phyloP scores from a whole-genome alignment of 495 filamentous ascomycete species.

The Trichodelitschia bisporula region DNA sequence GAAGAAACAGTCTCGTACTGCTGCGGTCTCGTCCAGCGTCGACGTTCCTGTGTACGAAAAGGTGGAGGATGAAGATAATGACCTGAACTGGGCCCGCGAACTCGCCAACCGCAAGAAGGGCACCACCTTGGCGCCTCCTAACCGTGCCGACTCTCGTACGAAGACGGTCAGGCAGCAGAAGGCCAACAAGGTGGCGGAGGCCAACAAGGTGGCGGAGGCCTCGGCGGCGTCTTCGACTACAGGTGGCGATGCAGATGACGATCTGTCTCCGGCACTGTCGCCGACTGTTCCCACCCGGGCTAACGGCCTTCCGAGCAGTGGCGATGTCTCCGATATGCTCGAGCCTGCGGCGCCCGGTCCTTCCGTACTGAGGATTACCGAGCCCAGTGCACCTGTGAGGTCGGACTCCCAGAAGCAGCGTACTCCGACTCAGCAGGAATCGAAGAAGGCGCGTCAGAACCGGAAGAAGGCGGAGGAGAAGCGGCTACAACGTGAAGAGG shows the following conservation, averaged over 20 bases:
- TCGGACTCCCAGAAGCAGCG: constrained; percentile 24
- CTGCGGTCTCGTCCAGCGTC: background rate
- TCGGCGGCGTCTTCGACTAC: constrained; percentile 31
- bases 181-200: constrained; percentile 9
- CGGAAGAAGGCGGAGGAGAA: constrained; percentile 52
- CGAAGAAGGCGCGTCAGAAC: constrained; percentile 83
- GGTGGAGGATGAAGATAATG: constrained; percentile 2
- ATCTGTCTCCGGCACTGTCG: constrained; percentile 11
- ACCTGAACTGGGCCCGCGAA: constrained; percentile 5
- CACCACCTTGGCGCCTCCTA: constrained; percentile 2
- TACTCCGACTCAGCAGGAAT: constrained; percentile 30
- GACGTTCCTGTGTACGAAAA: background rate
- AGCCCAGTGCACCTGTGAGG: constrained; percentile 34
- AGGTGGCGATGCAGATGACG: constrained; percentile 53
- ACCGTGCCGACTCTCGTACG: constrained; percentile 2
- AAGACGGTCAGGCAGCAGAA: too few species aligned
- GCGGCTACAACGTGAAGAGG: constrained; percentile 42
- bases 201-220: constrained; percentile 3
- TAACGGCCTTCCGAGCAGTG: constrained; percentile 16
- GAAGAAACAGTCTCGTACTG: background rate
- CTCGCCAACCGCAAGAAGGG: constrained; percentile 6
- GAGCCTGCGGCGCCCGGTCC: constrained; percentile 42
- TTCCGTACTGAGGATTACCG: constrained; percentile 53
- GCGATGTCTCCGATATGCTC: constrained; percentile 69
- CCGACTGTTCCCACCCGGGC: constrained; percentile 21